Conservation (phyloP, 495 filamentous ascomycete species). For the Trichodelitschia bisporula region DNA sequence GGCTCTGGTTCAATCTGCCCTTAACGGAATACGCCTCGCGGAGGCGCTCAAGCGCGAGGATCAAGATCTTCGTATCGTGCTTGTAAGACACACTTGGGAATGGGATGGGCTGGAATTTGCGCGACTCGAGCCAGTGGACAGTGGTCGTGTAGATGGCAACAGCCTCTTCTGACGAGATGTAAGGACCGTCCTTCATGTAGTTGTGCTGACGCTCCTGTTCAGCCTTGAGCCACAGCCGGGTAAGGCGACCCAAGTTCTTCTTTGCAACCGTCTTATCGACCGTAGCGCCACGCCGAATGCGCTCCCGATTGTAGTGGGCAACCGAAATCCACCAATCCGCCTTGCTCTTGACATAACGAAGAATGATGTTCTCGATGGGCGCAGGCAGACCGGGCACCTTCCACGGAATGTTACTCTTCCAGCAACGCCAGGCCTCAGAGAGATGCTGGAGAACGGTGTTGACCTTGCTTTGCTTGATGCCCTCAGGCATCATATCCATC, state of each 20-base stretch:
- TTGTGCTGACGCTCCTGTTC: constrained; percentile 98
- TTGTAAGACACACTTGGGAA: constrained; percentile 99
- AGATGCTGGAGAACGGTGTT: constrained; percentile 95
- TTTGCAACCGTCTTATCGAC: constrained; percentile 98
- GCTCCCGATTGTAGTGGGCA: constrained; percentile 93
- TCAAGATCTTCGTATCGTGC: constrained; percentile 97
- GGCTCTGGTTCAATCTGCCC: constrained; percentile 87
- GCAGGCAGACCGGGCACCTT: constrained; percentile 93
- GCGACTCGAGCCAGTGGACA: constrained; percentile 95
- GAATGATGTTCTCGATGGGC: constrained; percentile 93
- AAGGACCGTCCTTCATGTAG: constrained; percentile 97
- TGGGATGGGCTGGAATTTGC: constrained; percentile 95
- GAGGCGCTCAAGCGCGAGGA: constrained; percentile 80
- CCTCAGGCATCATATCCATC: constrained; percentile 99
- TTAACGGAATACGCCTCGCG: constrained; percentile 97
- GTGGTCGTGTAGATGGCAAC: constrained; percentile 98
- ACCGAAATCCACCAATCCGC: constrained; percentile 99
- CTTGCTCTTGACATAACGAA: constrained; percentile 96
- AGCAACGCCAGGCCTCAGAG: constrained; percentile 95
- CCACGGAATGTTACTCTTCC: constrained; percentile 99
- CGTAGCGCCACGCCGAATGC: constrained; percentile 84
- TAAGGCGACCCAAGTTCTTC: constrained; percentile 93
- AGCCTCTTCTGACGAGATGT: constrained; percentile 93
- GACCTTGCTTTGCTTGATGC: constrained; percentile 98
- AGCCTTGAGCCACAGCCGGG: constrained; percentile 89